These are phyloP conservation scores for Triticum monococcum DNA, from an alignment of 176 grass and related monocot species.

Conservation along the genomic window DNA sequence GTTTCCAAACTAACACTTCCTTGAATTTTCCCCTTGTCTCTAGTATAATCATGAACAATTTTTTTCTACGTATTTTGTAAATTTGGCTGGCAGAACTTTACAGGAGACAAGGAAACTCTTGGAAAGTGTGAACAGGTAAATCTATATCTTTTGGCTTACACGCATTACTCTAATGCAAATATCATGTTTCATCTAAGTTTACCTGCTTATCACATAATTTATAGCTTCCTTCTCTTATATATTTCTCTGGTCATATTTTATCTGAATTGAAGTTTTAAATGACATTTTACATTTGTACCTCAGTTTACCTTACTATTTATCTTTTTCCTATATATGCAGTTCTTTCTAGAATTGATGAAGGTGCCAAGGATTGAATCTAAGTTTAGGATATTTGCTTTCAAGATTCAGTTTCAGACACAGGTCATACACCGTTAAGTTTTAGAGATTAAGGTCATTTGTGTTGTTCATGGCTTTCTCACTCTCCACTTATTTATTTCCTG, in stretches of 20 bases:
- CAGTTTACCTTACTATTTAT: slow-evolving; percentile 9
- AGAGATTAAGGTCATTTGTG: slow-evolving; percentile 12
- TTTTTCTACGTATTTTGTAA: slow-evolving; percentile 39
- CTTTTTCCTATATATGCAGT: slow-evolving; percentile 45
- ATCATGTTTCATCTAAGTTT: slow-evolving; percentile 21
- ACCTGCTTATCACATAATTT: slow-evolving; percentile 16
- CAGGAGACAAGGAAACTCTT: slow-evolving; percentile 75
- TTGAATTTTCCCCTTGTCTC: slow-evolving; percentile 7
- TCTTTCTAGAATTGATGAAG: slow-evolving; percentile 97
- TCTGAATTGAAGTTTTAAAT: slow-evolving; percentile 1
- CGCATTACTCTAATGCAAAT: slow-evolving; percentile 1
- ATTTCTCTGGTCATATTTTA: not conserved
- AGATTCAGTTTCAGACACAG: slow-evolving; percentile 93
- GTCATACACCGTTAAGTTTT: slow-evolving; percentile 39
- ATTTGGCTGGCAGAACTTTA: slow-evolving; percentile 58
- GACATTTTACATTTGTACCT: slow-evolving; percentile 9
- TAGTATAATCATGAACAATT: slow-evolving; percentile 25
- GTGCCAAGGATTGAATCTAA: slow-evolving; percentile 96
- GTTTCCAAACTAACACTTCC: slow-evolving; percentile 9
- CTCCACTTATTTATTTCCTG: slow-evolving; percentile 35
- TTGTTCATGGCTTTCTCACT: slow-evolving; percentile 38
- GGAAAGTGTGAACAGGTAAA: slow-evolving; percentile 97
- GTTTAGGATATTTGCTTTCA: slow-evolving; percentile 84
- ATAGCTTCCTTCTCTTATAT: not conserved
- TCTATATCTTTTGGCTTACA: slow-evolving; percentile 27